Conservation (phyloP, 768 basidiomycete species). For the Mycena galericulata region DNA sequence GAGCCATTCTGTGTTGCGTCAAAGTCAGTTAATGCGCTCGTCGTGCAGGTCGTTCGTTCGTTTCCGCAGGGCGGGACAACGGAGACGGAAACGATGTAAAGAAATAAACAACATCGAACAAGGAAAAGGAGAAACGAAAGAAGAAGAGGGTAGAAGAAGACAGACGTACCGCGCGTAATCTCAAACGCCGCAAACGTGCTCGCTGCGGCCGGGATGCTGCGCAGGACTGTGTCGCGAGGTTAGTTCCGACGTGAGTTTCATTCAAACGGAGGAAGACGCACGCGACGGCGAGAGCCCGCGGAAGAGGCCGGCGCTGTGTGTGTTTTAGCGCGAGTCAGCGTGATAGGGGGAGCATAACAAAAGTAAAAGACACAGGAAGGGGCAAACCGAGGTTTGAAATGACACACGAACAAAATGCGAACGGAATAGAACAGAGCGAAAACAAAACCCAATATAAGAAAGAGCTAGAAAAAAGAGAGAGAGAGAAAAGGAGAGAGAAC, state of each 20-base stretch:
- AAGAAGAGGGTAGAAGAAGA: not conserved
- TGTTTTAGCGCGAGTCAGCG: not conserved
- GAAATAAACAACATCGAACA: too few species aligned
- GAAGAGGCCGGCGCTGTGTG: constrained; percentile 71
- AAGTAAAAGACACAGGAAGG: not conserved
- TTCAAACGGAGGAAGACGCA: constrained; percentile 49
- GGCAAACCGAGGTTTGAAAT: too few species aligned
- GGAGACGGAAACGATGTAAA: too few species aligned
- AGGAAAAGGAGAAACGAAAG: not conserved
- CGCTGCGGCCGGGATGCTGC: constrained; percentile 92
- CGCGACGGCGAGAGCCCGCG: constrained; percentile 82
- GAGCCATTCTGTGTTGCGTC: constrained; percentile 55
- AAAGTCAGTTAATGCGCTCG: not conserved
- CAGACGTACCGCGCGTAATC: constrained; percentile 72
- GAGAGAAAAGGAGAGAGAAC: not conserved
- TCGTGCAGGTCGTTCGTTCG: not conserved
- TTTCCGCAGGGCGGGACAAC: not conserved
- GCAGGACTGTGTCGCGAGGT: constrained; percentile 60
- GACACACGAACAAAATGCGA: too few species aligned
- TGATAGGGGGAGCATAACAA: not conserved
- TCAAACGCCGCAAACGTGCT: constrained; percentile 94
- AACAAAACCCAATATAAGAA: too few species aligned
- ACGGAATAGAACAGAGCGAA: too few species aligned
- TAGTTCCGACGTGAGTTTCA: not conserved
- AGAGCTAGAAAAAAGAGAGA: not conserved